phyloP scores from a whole-genome alignment of 257 asterid genomes.

The Mentha longifolia region DNA sequence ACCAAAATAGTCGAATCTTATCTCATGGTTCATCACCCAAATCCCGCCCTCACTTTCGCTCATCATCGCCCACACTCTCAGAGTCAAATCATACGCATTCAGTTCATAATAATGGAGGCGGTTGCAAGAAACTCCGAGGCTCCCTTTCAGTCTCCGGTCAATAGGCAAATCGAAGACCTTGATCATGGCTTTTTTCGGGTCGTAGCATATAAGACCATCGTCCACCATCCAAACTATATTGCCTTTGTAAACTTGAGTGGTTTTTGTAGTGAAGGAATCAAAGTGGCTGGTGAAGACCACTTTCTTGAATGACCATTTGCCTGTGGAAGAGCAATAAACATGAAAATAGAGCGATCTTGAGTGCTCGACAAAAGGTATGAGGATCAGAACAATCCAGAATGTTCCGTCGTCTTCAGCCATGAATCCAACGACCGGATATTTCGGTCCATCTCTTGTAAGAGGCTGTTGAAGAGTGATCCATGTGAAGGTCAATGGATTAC shows the following conservation, averaged over 20 bases:
- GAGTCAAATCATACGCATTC: neutral
- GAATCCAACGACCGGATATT: constrained; percentile 20
- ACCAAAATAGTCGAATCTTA: constrained; percentile 28
- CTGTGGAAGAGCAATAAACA: constrained; percentile 9
- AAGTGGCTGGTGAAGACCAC: neutral
- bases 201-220: constrained; percentile 7
- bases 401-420: constrained; percentile 30
- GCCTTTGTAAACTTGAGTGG: constrained; percentile 25
- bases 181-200: constrained; percentile 18
- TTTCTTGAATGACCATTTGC: constrained; percentile 19
- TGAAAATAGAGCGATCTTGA: neutral
- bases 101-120: constrained; percentile 27
- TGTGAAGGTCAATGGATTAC: constrained; percentile 32
- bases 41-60: neutral
- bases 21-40: constrained; percentile 26
- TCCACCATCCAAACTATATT: constrained; percentile 27
- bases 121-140: constrained; percentile 26
- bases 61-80: constrained; percentile 27
- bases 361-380: neutral
- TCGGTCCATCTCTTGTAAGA: neutral
- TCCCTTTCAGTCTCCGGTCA: constrained; percentile 5
- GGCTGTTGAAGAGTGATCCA: constrained; percentile 26
- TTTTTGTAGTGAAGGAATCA: neutral
- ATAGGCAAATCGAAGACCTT: constrained; percentile 10
- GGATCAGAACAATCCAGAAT: constrained; percentile 31